A percentile compares a stretch with the other conserved stretches of the same genome.
Conservation (phyloP, 2,329 filamentous ascomycete genomes). For the Penicillium sp. region DNA sequence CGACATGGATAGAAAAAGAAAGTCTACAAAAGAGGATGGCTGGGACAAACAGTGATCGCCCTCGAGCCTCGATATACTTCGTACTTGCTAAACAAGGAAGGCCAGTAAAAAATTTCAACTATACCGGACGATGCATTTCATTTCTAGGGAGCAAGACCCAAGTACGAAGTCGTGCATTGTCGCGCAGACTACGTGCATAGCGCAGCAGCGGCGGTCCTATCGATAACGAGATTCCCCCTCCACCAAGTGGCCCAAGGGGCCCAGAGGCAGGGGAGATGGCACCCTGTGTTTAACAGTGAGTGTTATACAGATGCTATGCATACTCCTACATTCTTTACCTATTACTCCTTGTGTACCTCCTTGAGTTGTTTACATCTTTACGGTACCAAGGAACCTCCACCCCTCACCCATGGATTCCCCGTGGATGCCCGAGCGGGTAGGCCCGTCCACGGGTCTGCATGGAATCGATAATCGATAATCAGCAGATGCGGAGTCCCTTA, state of each 20-base stretch:
- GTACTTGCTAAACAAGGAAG: not conserved
- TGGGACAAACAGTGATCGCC: conserved; percentile 13
- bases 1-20: conserved; percentile 1
- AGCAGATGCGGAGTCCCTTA: too few relatives aligned
- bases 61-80: not conserved
- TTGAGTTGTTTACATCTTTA: conserved; percentile 20
- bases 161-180: not conserved
- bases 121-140: not conserved
- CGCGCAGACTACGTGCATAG: conserved; percentile 5
- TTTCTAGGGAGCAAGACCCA: not conserved
- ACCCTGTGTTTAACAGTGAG: not conserved
- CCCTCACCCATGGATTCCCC: conserved; percentile 9
- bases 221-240: conserved; percentile 30
- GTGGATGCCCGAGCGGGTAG: conserved; percentile 14
- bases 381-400: conserved; percentile 25
- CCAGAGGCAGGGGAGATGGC: conserved; percentile 3
- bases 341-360: not conserved
- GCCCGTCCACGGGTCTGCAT: conserved; percentile 16
- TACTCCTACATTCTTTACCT: not conserved
- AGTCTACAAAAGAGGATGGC: conserved; percentile 11
- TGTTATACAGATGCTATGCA: not conserved
- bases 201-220: conserved; percentile 24
- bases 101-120: not conserved
- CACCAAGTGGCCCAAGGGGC: conserved; percentile 12
- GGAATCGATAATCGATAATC: conserved; percentile 10